Base-by-base conservation (phyloP, 192 early-diverging fungal species). In the Linnemannia exigua region DNA sequence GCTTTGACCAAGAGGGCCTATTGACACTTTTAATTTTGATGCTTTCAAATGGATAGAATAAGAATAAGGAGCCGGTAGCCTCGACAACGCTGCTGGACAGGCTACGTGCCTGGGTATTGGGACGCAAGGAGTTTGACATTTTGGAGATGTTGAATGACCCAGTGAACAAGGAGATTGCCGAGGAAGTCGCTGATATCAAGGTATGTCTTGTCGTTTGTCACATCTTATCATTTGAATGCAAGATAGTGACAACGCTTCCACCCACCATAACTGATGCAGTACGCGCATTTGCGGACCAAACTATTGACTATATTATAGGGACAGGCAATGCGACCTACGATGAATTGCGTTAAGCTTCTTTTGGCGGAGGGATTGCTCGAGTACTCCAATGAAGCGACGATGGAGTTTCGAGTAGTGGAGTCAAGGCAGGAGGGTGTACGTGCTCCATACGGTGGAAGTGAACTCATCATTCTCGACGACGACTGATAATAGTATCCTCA, bases 131-230 rank as follows among this genome's bases (percentile, higher is more conserved):
- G 70, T 82, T 82, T 66, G 38, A 22, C 28, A 67, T 71, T 28
- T 17, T 82, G 28, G 80, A 82, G 2, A 46, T 82, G 0, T 44
- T 58, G 20, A 58, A 82, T 33, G 75, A 82, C 31, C 54, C 72
- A 1, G 58, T 37, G 44, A 79, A 67, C 58, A 72, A 54, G 22
- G 20, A 37, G 44, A 36, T 79, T 5, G 77, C 70, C 11, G 31
- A 47, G 0, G 44, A 73, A 11, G 38, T 79, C 4, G 31, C 66
- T 2, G 14, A 67, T 12, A 17, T 20, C 15, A 15, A 20, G 70
- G 77, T 79, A 79, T 5, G 70, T 19, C 25, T n/a, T 76, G 48
- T 22, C 41, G 3, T 44, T 50, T 25, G 28, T 15, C 47, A 31
- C 47, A 48, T 35, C 31, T 51, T 11, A 36, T 73, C 46, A 19